Evolutionary conservation across 1,284 basidiomycete species (phyloP).

Genomic region (Rhodotorula mucilaginosa): DNA sequence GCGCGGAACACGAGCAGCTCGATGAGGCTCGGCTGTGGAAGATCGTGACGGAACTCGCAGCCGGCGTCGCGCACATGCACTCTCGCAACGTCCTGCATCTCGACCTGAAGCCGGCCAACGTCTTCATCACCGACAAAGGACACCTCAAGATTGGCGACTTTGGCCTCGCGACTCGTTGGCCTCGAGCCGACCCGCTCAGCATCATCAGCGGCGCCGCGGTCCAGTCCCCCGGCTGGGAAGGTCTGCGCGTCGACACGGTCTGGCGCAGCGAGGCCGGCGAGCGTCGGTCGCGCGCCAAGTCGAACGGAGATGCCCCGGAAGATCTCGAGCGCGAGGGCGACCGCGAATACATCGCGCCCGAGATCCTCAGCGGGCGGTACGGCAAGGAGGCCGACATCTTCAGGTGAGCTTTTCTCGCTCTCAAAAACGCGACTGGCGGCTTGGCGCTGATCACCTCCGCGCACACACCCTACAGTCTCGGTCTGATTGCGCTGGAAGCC

Average conservation of each 20-base stretch:
- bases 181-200: slow-evolving; percentile 34
- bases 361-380: slow-evolving; percentile 87
- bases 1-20: slow-evolving; percentile 73
- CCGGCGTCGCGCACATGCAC: slow-evolving; percentile 82
- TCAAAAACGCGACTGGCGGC: neutral
- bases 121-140: slow-evolving; percentile 85
- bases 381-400: slow-evolving; percentile 95
- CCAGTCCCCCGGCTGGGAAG: slow-evolving; percentile 35
- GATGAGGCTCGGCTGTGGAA: slow-evolving; percentile 98
- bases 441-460: neutral
- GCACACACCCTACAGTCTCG: slow-evolving; percentile 61
- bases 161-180: slow-evolving; percentile 70
- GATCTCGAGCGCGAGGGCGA: slow-evolving; percentile 94
- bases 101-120: slow-evolving; percentile 96
- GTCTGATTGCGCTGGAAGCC: slow-evolving; percentile 91
- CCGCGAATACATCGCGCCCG: slow-evolving; percentile 96
- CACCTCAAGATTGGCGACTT: slow-evolving; percentile 98
- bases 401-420: slow-evolving; percentile 60
- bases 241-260: slow-evolving; percentile 12
- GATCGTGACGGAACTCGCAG: slow-evolving; percentile 81
- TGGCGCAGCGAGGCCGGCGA: slow-evolving; percentile 40
- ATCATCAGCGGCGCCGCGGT: slow-evolving; percentile 42
- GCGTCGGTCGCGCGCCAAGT: slow-evolving; percentile 47
- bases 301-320: slow-evolving; percentile 49
- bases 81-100: slow-evolving; percentile 85